phyloP scores from a whole-genome alignment of 2,329 filamentous ascomycete species.

The Paecilomyces sp. region DNA sequence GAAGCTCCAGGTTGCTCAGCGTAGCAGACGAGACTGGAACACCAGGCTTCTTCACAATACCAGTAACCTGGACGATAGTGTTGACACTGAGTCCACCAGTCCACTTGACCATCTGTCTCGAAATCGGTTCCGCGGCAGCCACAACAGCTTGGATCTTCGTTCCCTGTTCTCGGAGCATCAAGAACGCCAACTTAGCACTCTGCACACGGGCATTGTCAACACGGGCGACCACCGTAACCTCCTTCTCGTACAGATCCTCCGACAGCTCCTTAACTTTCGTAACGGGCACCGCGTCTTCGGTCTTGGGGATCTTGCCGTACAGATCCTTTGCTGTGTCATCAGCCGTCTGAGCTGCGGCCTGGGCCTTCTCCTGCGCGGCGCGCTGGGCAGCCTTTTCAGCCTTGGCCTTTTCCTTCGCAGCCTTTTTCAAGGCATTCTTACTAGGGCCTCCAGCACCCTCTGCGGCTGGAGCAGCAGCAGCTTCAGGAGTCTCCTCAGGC shows the following conservation, averaged over 20 bases:
- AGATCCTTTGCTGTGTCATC: constrained; percentile 59
- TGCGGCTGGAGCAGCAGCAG: constrained; percentile 18
- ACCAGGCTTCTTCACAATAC: constrained; percentile 69
- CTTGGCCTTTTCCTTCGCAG: constrained; percentile 84
- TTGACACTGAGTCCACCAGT: constrained; percentile 67
- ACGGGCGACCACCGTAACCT: constrained; percentile 69
- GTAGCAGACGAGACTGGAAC: constrained; percentile 84
- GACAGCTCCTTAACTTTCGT: constrained; percentile 48
- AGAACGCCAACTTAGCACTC: constrained; percentile 83
- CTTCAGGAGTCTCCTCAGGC: constrained; percentile 26
- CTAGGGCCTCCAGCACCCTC: constrained; percentile 49
- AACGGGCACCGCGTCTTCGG: constrained; percentile 54
- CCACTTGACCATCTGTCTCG: constrained; percentile 93
- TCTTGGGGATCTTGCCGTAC: constrained; percentile 65
- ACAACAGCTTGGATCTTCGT: constrained; percentile 78
- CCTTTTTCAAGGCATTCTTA: constrained; percentile 80
- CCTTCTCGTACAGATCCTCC: constrained; percentile 60
- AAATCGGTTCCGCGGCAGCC: constrained; percentile 56
- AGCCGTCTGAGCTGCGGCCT: constrained; percentile 58
- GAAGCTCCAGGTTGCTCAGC: constrained; percentile 74
- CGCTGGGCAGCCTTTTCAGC: constrained; percentile 65
- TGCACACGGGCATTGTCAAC: constrained; percentile 84
- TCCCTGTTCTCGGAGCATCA: constrained; percentile 73
- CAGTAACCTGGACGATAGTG: constrained; percentile 75
- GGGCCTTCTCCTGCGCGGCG: constrained; percentile 67